These are phyloP conservation scores for Trichosporon sp. DNA, from an alignment of 1,284 basidiomycete species.

Conservation along the genomic window DNA sequence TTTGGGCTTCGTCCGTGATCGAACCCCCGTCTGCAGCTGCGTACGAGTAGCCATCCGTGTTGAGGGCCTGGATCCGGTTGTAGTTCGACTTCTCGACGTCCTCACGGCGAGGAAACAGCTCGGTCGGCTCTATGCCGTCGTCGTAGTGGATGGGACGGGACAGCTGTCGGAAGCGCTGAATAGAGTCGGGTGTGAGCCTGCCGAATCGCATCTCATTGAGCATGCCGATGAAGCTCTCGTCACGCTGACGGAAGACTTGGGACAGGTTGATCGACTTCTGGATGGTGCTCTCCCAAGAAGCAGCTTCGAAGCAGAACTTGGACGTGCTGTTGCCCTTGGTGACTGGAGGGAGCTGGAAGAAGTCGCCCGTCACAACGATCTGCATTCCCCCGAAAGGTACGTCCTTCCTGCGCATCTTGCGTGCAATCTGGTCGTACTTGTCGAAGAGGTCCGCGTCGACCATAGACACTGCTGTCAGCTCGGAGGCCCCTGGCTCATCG, in stretches of 20 bases:
- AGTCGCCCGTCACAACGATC: conserved; percentile 88
- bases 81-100: conserved; percentile 74
- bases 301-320: conserved; percentile 83
- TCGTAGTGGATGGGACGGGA: conserved; percentile 56
- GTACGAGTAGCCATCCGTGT: conserved; percentile 54
- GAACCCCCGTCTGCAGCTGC: conserved; percentile 57
- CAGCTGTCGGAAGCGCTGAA: conserved; percentile 60
- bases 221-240: conserved; percentile 69
- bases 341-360: conserved; percentile 95
- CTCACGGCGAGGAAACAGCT: conserved; percentile 79
- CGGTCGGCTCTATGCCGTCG: conserved; percentile 73
- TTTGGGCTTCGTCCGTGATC: conserved; percentile 55
- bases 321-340: conserved; percentile 50
- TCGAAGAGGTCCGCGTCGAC: conserved; percentile 75
- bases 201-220: conserved; percentile 88
- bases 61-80: conserved; percentile 55
- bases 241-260: conserved; percentile 71
- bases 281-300: conserved; percentile 74
- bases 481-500: background rate
- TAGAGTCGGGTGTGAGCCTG: conserved; percentile 57
- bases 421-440: conserved; percentile 48
- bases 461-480: conserved; percentile 74
- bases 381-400: conserved; percentile 93
- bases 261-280: conserved; percentile 75
- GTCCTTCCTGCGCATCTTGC: conserved; percentile 56